A percentile compares a stretch with the other conserved stretches of the same genome.
These are phyloP conservation scores for Saccharomyces paradoxus DNA, from an alignment of 805 yeast genomes.

Conservation along the genomic window DNA sequence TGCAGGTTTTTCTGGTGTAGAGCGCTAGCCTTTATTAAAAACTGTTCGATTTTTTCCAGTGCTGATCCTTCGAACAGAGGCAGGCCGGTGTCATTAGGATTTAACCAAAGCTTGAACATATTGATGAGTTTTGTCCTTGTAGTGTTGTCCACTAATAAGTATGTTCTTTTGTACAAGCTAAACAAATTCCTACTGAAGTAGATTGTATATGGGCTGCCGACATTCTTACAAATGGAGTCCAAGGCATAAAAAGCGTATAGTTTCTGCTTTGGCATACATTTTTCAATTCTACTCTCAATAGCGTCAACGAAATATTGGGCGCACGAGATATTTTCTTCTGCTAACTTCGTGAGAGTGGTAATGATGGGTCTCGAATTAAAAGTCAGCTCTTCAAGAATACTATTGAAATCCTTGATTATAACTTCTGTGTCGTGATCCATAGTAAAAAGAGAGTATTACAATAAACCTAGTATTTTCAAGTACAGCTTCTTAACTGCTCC, in stretches of 20 bases:
- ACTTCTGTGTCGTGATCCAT: slow-evolving; percentile 31
- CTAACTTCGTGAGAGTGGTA: slow-evolving; percentile 72
- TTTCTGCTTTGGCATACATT: slow-evolving; percentile 76
- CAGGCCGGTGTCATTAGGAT: slow-evolving; percentile 38
- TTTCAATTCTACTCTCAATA: slow-evolving; percentile 63
- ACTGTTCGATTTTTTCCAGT: slow-evolving; percentile 63
- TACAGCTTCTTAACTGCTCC: neutral
- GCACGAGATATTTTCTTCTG: slow-evolving; percentile 70
- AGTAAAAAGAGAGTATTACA: neutral
- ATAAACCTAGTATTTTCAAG: neutral
- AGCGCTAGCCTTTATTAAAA: slow-evolving; percentile 54
- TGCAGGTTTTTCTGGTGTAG: slow-evolving; percentile 31
- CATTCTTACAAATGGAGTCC: slow-evolving; percentile 86
- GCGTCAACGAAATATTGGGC: slow-evolving; percentile 75
- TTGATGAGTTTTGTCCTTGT: slow-evolving; percentile 65
- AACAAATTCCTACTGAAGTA: slow-evolving; percentile 58
- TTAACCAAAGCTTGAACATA: slow-evolving; percentile 83
- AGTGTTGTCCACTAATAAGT: slow-evolving; percentile 69
- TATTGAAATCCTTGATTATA: slow-evolving; percentile 51
- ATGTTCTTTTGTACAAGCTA: slow-evolving; percentile 65
- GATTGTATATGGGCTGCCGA: slow-evolving; percentile 84
- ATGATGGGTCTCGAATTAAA: slow-evolving; percentile 88
- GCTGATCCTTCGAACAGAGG: slow-evolving; percentile 69
- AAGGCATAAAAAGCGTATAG: slow-evolving; percentile 74
- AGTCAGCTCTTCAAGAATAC: slow-evolving; percentile 66